Evolutionary conservation across 2,329 filamentous ascomycete genomes (phyloP).

Genomic region (Lasiodiplodia sp.): DNA sequence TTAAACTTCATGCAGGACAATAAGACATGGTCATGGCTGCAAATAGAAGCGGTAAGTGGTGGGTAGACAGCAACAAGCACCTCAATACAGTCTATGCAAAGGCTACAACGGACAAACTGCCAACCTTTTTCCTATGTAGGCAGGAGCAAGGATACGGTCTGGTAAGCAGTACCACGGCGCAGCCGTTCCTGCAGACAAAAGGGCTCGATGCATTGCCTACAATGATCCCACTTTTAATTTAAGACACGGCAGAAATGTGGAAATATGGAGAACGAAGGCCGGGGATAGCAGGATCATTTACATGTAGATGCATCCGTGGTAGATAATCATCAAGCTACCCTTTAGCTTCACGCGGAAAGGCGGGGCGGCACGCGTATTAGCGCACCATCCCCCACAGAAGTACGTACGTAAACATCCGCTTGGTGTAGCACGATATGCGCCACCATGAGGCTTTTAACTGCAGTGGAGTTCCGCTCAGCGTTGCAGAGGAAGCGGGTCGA

Average conservation of each 20-base stretch:
- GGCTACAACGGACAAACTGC: no score
- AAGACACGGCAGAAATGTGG: not conserved
- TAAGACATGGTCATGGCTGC: no score
- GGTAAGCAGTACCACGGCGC: no score
- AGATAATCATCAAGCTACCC: not conserved
- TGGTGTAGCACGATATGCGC: not conserved
- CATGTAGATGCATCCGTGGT: not conserved
- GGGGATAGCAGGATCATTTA: not conserved
- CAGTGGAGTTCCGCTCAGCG: not conserved
- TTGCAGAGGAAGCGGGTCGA: not conserved
- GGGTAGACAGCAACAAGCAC: no score
- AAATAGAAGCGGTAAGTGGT: no score
- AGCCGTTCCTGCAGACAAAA: not conserved
- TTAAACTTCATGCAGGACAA: no score
- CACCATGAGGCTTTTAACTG: not conserved
- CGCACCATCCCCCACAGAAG: not conserved
- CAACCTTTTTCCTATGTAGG: no score
- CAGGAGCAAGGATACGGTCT: no score
- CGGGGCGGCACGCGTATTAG: not conserved
- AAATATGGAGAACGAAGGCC: not conserved
- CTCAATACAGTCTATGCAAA: no score
- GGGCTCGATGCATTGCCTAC: not conserved
- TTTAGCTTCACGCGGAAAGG: not conserved
- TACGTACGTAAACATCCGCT: not conserved
- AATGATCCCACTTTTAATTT: not conserved